Evolutionary conservation across 1,284 basidiomycete species (phyloP), one percentile per base, ranked within the genome.

Genomic region (Ceratobasidium sp.): DNA sequence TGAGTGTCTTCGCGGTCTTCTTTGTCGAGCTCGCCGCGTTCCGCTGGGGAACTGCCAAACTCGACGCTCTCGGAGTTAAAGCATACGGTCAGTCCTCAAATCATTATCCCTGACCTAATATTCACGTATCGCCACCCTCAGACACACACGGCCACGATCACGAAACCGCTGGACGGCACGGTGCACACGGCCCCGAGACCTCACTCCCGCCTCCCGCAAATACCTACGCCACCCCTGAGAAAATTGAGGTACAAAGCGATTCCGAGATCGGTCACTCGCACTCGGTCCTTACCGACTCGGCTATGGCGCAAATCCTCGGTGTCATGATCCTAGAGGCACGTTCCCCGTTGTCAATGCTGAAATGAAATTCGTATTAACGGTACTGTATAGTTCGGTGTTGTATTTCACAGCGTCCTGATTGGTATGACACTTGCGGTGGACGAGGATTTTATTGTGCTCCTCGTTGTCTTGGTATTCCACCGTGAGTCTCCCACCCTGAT

Each of bases 361-460:
- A 41, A 41, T 41, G 36, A n/a, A 45, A 17, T 60, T 17, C 3
- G 59, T 44, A 36, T 82, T 84, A 27, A 82, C 77, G 19, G 81
- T 84, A 0, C 79, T 84, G 19, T 6, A 36, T 83, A 89, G 81
- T 97, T 99, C 79, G 98, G 97, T 79, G 94, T 99, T 62, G 84
- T 97, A 15, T 86, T 99, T 76, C 96, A 98, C 81, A 93, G 89
- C 88, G 81, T 98, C 53, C 88, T 99, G 78, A 96, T 99, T 79
- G 97, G 97, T 0, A 85, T 99, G 29, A 99, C 97, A 0, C 89
- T 99, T 59, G 96, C 96, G 24, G 95, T 97, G 44, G 90, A 93
- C 79, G 83, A 88, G 31, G 81, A 89, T 62, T 99, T 99, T 84
- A 93, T 89, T 77, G 84, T 93, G 14, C 89, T 99, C 24, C 97